Base-by-base conservation (phyloP, 2,329 filamentous ascomycete genomes). In the Lasiodiplodia sp. region DNA sequence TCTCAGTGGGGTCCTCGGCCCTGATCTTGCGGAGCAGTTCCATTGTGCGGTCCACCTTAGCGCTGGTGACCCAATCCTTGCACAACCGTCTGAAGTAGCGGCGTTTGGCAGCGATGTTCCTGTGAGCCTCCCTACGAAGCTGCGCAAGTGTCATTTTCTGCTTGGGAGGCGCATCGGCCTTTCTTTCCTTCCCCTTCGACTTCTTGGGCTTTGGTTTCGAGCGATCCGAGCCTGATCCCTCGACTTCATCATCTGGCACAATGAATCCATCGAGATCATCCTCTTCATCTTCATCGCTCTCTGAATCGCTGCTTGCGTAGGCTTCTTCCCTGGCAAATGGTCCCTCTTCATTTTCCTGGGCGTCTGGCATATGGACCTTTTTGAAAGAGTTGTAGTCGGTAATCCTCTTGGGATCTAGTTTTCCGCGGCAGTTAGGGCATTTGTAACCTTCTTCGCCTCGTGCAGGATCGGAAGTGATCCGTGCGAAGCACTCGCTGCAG, bases 381-480 rank as follows among this genome's bases (percentile, higher is more conserved):
- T 89, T 89, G 81, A 97, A 97, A 8, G 88, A 86, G 6, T 86
- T 82, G 74, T 90, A 91, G 70, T 92, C 91, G 68, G 94, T 94
- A 71, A 94, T 86, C 69, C 90, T 90, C 68, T 86, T 86, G 4
- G 88, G 84, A 65, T 92, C 86, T 52, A 96, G 86, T 3, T 80
- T 78, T 2, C 87, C 88, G 68, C 93, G 89, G 75, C 94, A 97
- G 66, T 91, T 86, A 4, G 93, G 93, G 77, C 94, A 97, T 76
- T 87, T 91, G 40, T 89, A 83, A 5, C 72, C 72, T 34, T 89
- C 91, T 68, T 88, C 84, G 18, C 82, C 83, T 66, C 84, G 82
- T 1, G 84, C 80, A 3, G 89, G 88, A 70, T 93, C 92, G 16
- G 78, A 56, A 14, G 65, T 52, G 25, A 68, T 58, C 6, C 51